phyloP scores from a whole-genome alignment of 306 rosid species.

The Comarum palustre region DNA sequence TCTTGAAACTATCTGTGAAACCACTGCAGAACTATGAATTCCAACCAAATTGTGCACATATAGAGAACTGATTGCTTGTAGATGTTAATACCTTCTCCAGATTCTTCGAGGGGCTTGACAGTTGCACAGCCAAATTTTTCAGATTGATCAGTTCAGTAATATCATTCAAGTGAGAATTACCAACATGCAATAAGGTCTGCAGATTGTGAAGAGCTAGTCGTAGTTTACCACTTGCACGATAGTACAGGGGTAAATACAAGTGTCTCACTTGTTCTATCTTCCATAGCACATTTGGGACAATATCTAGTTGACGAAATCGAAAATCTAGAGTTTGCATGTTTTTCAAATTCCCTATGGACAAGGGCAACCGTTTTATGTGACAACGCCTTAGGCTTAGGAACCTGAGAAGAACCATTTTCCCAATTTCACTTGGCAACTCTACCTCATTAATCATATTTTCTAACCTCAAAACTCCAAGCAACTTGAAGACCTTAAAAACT shows the following conservation, averaged over 20 bases:
- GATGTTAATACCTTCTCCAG: background rate
- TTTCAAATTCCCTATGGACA: background rate
- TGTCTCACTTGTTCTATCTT: slow-evolving; percentile 46
- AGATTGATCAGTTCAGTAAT: slow-evolving; percentile 34
- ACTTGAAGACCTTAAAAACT: slow-evolving; percentile 1
- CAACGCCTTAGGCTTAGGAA: slow-evolving; percentile 1
- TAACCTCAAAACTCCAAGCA: background rate
- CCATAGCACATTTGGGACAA: slow-evolving; percentile 24
- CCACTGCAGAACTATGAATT: background rate
- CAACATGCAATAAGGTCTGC: slow-evolving; percentile 39
- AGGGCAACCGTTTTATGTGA: background rate
- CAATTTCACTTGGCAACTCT: background rate
- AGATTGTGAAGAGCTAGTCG: slow-evolving; percentile 30
- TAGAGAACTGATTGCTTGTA: background rate
- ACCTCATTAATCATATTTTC: background rate
- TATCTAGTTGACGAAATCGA: background rate
- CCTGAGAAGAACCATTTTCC: slow-evolving; percentile 3
- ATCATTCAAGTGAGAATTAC: slow-evolving; percentile 34
- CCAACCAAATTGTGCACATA: background rate
- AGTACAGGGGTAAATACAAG: slow-evolving; percentile 43
- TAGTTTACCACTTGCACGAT: slow-evolving; percentile 20
- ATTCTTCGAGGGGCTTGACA: background rate
- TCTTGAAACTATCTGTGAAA: background rate
- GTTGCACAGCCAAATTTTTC: slow-evolving; percentile 31
- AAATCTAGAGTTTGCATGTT: background rate